phyloP scores from a whole-genome alignment of 192 early-diverging fungal genomes.

The Coemansia sp. region DNA sequence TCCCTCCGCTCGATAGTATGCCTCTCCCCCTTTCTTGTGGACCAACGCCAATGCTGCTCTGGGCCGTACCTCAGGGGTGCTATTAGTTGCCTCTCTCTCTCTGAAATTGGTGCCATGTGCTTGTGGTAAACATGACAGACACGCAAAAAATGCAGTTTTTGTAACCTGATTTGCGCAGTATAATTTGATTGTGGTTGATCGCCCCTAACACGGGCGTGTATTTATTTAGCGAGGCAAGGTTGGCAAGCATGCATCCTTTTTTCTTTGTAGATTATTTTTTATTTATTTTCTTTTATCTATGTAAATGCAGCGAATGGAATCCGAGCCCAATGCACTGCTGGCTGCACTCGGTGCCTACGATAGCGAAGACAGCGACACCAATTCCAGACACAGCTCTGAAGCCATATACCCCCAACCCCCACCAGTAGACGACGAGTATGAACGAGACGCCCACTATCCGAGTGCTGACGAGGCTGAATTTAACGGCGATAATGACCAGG shows the following conservation, averaged over 20 bases:
- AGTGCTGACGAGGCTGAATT: not conserved
- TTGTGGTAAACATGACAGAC: not conserved
- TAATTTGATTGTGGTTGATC: not conserved
- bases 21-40: not conserved
- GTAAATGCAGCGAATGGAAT: slow-evolving; percentile 17
- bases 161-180: not conserved
- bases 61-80: too few species aligned
- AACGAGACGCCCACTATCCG: not conserved
- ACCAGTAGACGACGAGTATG: not conserved
- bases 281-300: not conserved
- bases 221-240: not conserved
- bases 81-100: not conserved
- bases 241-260: not conserved
- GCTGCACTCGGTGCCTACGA: slow-evolving; percentile 43
- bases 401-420: not conserved
- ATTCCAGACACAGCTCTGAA: not conserved
- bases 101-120: not conserved
- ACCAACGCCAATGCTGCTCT: not conserved
- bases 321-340: slow-evolving; percentile 28
- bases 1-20: not conserved
- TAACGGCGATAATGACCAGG: not conserved
- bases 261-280: not conserved
- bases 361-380: slow-evolving; percentile 30
- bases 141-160: not conserved
- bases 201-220: not conserved